These are phyloP conservation scores for Ustilago tritici DNA, from an alignment of 1,284 basidiomycete genomes.

Conservation along the genomic window DNA sequence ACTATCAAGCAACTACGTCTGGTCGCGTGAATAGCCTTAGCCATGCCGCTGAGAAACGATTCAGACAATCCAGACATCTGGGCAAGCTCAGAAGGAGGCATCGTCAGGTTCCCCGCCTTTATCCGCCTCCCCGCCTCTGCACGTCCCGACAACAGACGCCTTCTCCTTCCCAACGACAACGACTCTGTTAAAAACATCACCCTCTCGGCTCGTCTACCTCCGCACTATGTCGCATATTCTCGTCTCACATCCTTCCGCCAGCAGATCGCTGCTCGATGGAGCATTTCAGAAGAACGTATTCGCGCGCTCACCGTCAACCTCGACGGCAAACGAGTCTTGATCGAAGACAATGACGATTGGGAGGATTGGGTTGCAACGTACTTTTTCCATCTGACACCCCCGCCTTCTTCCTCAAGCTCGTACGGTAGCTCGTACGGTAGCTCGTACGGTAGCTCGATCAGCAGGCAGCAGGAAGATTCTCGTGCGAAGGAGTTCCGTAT, in stretches of 20 bases:
- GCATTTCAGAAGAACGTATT: constrained; percentile 10
- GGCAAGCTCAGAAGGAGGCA: background rate
- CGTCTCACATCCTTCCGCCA: background rate
- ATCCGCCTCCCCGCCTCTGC: constrained; percentile 24
- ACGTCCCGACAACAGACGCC: constrained; percentile 1
- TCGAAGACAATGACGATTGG: constrained; percentile 25
- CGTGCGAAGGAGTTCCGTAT: background rate
- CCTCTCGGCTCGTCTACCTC: background rate
- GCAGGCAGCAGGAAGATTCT: background rate
- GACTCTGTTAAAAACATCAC: constrained; percentile 18
- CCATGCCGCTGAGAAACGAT: constrained; percentile 4
- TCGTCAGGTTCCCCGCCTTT: constrained; percentile 24
- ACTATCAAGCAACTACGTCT: background rate
- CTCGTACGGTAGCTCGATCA: background rate
- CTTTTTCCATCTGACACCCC: constrained; percentile 6
- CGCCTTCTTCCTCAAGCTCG: background rate
- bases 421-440: background rate
- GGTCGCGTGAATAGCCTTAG: background rate
- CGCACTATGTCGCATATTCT: background rate
- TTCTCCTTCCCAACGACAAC: background rate
- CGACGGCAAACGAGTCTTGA: constrained; percentile 3
- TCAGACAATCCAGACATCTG: background rate
- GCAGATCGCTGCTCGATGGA: constrained; percentile 21
- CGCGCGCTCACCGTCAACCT: constrained; percentile 12
- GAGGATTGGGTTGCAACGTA: constrained; percentile 13